Evolutionary conservation across 441 rosid species (phyloP), one percentile per base, ranked within the genome.

Genomic region (Croton laevigatus): DNA sequence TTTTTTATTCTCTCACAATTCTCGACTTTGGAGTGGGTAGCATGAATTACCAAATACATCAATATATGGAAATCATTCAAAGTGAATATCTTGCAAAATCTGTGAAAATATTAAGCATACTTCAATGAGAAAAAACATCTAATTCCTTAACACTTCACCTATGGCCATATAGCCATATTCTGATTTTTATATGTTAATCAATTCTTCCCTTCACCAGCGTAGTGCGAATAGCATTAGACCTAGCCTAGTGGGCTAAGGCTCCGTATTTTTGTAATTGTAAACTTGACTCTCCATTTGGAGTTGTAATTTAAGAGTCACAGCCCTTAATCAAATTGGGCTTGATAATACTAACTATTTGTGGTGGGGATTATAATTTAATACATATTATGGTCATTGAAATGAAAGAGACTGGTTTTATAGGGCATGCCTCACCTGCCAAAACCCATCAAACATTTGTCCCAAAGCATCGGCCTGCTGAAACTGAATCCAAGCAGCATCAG

Each of bases 401-500:
- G 67, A 73, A 40, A 19, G 22, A 42, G 14, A 12, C 76, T 69
- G 59, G 54, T 46, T 22, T 63, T 55, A 45, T 75, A 91, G 98
- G 75, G 68, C 74, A 80, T 75, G 54, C 83, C 37, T 81, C 83
- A 64, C 82, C 82, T 19, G 71, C 83, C 52, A 82, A 71, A 80
- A 65, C 76, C 77, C 93, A 76, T 80, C 76, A 77, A 73, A 75
- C 71, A 65, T 62, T 76, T 20, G 78, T 57, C 34, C 22, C 84
- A 32, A 88, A 85, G 78, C 82, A 75, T 69, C 85, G 10, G 65
- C 73, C 94, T 73, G 68, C 82, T 69, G 81, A 72, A 72, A 84
- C 72, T 36, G 77, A 68, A 74, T 69, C 85, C 68, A 86, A 82
- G 75, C 90, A 83, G 70, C 91, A 83, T 75, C 87, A 61, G 49